These are phyloP conservation scores for Exophiala mesophila DNA, from an alignment of 2,329 filamentous ascomycete species.

Conservation along the genomic window DNA sequence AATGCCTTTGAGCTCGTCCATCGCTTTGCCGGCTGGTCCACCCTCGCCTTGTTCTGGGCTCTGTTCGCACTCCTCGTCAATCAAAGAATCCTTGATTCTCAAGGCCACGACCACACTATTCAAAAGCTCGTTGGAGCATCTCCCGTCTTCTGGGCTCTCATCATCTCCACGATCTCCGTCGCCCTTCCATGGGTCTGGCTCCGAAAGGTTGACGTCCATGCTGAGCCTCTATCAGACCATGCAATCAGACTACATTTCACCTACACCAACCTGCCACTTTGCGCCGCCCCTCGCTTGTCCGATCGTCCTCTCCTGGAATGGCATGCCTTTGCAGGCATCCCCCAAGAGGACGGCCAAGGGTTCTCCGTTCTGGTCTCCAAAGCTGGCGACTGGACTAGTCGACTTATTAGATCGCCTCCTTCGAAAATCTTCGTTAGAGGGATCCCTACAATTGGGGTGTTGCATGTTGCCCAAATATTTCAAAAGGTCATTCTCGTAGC, in stretches of 20 bases:
- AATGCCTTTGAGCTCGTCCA: slow-evolving; percentile 67
- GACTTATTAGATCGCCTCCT: slow-evolving; percentile 58
- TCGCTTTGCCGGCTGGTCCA: slow-evolving; percentile 68
- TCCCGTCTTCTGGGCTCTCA: slow-evolving; percentile 63
- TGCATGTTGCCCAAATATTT: slow-evolving; percentile 64
- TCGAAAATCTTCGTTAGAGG: slow-evolving; percentile 63
- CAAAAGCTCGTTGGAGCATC: slow-evolving; percentile 33
- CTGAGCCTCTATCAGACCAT: slow-evolving; percentile 66
- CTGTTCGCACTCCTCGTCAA: slow-evolving; percentile 55
- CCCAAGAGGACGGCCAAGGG: slow-evolving; percentile 51
- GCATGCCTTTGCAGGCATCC: slow-evolving; percentile 72
- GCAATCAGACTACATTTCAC: slow-evolving; percentile 66
- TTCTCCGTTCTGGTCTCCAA: slow-evolving; percentile 68
- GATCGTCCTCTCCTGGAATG: slow-evolving; percentile 63
- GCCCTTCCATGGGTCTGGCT: slow-evolving; percentile 70
- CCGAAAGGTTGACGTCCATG: slow-evolving; percentile 60
- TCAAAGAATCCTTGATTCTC: slow-evolving; percentile 22
- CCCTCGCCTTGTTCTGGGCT: slow-evolving; percentile 61
- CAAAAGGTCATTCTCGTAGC: slow-evolving; percentile 61
- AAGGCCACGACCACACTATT: slow-evolving; percentile 25
- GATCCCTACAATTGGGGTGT: slow-evolving; percentile 61
- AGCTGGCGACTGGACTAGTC: slow-evolving; percentile 69
- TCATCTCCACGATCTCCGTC: slow-evolving; percentile 59
- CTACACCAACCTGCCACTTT: slow-evolving; percentile 55
- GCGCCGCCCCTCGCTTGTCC: slow-evolving; percentile 57